These are phyloP conservation scores for Alopecurus myosuroides DNA, from an alignment of 176 grass and related monocot genomes.

Conservation along the genomic window DNA sequence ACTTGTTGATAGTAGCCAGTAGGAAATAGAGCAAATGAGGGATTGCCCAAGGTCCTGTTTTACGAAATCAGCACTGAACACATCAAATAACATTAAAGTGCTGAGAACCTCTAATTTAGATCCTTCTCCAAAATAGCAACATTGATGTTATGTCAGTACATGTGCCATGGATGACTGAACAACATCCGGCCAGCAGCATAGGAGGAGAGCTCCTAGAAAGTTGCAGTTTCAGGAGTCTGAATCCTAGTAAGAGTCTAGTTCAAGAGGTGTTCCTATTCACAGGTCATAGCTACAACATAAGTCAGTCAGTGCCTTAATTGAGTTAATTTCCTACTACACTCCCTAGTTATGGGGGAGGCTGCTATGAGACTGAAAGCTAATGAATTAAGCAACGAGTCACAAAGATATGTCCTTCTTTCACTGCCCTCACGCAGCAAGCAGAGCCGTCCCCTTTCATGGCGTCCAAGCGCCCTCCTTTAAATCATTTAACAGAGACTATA, in stretches of 20 bases:
- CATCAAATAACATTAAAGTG: not conserved
- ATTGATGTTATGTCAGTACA: not conserved
- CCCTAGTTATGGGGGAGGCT: not conserved
- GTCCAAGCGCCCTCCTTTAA: not conserved
- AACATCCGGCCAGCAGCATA: not conserved
- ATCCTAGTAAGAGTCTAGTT: not conserved
- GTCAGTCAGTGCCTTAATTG: not conserved
- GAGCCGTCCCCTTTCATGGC: not conserved
- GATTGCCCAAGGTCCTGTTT: not conserved
- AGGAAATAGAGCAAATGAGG: not conserved
- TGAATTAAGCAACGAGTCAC: not conserved
- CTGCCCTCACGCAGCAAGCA: not conserved
- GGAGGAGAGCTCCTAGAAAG: not conserved
- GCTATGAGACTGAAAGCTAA: not conserved
- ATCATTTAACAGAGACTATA: not conserved
- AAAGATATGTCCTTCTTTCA: not conserved
- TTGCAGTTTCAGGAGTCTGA: not conserved
- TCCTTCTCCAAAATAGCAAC: not conserved
- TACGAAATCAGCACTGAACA: not conserved
- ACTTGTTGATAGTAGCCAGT: not conserved
- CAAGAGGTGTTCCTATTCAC: not conserved
- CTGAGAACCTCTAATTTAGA: not conserved
- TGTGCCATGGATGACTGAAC: not conserved
- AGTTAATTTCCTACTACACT: not conserved
- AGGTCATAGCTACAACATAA: not conserved